phyloP scores from a whole-genome alignment of 176 grass and related monocot genomes.

The Hyparrhenia diplandra region DNA sequence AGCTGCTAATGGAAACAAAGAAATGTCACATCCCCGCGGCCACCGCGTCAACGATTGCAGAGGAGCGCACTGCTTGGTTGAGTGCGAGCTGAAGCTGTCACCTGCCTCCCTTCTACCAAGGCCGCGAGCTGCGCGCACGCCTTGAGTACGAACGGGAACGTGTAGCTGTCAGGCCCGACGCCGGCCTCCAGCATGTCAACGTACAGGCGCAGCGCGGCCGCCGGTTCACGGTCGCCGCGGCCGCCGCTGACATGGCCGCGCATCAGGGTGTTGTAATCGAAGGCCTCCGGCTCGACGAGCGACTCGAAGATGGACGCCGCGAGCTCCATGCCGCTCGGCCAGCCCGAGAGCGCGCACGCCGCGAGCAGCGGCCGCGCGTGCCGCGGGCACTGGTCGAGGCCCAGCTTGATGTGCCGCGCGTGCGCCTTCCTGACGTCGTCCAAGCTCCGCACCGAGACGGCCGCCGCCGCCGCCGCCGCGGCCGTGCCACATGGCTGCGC shows the following conservation, averaged over 20 bases:
- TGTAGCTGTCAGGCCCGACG: conserved; percentile 57
- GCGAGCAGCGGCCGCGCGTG: conserved; percentile 53
- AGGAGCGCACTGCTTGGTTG: not conserved
- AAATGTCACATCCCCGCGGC: not conserved
- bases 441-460: conserved; percentile 18
- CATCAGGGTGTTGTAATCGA: conserved; percentile 89
- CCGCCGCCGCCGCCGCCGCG: not conserved
- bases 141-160: conserved; percentile 67
- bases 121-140: conserved; percentile 51
- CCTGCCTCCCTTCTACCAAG: conserved; percentile 36
- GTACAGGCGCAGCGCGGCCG: conserved; percentile 43
- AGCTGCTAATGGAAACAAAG: conserved; percentile 9
- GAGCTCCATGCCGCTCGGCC: conserved; percentile 63
- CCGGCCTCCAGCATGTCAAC: conserved; percentile 36
- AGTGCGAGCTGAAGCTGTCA: not conserved
- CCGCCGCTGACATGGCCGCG: conserved; percentile 33
- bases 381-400: conserved; percentile 46
- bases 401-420: conserved; percentile 54
- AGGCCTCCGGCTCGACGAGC: conserved; percentile 53
- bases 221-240: conserved; percentile 24
- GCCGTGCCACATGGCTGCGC: conserved; percentile 23
- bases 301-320: conserved; percentile 60
- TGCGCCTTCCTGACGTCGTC: conserved; percentile 55
- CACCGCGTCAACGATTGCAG: not conserved
- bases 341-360: conserved; percentile 53